Evolutionary conservation across 768 basidiomycete genomes (phyloP).

Genomic region (Leccinum rimulosum): DNA sequence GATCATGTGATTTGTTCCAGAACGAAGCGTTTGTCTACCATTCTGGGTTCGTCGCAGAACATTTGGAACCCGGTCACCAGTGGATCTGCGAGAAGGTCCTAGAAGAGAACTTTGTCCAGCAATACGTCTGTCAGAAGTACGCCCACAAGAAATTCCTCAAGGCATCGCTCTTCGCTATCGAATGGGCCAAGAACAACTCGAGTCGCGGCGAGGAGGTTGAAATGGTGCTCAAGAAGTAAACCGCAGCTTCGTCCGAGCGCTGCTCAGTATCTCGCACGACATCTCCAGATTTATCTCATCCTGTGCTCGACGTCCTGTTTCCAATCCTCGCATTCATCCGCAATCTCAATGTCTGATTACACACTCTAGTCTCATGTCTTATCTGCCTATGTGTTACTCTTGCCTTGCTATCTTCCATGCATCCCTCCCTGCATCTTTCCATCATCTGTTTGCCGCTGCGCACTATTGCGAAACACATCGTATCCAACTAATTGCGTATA

Average conservation of each 20-base stretch:
- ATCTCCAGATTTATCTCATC: slow-evolving; percentile 25
- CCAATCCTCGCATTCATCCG: slow-evolving; percentile 31
- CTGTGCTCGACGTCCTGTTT: slow-evolving; percentile 38
- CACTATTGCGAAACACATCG: slow-evolving; percentile 36
- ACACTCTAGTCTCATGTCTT: slow-evolving; percentile 36
- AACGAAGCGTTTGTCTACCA: slow-evolving; percentile 89
- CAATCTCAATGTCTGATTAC: slow-evolving; percentile 41
- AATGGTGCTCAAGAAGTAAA: slow-evolving; percentile 33
- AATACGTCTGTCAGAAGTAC: slow-evolving; percentile 95
- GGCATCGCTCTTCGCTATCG: slow-evolving; percentile 74
- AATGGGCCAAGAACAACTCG: slow-evolving; percentile 62
- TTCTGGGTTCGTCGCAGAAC: slow-evolving; percentile 88
- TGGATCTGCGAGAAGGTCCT: slow-evolving; percentile 81
- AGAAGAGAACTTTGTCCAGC: slow-evolving; percentile 74
- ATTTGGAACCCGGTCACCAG: slow-evolving; percentile 77
- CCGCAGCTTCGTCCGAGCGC: slow-evolving; percentile 10
- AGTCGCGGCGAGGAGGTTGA: slow-evolving; percentile 33
- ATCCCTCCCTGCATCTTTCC: slow-evolving; percentile 23
- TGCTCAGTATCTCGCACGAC: slow-evolving; percentile 21
- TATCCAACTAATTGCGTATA: slow-evolving; percentile 33
- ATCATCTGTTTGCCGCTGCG: slow-evolving; percentile 28
- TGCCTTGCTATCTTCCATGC: slow-evolving; percentile 39
- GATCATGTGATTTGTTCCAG: slow-evolving; percentile 50
- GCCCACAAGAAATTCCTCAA: slow-evolving; percentile 97
- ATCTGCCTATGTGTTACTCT: slow-evolving; percentile 35